These are phyloP conservation scores for Bathelium albidoporum DNA, from an alignment of 495 filamentous ascomycete species.

Conservation along the genomic window DNA sequence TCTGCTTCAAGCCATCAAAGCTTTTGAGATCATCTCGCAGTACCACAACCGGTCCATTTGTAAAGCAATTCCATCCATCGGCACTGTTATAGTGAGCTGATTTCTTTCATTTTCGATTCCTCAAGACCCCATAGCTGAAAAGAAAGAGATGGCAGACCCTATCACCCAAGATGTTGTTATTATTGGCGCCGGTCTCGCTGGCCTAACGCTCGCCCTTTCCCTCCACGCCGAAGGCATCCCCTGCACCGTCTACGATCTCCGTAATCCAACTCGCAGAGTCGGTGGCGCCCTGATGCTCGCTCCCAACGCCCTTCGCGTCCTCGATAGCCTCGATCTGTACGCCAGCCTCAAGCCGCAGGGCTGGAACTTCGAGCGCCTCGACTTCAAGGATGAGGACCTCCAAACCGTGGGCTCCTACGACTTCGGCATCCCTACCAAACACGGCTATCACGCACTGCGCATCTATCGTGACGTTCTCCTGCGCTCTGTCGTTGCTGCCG, in stretches of 20 bases:
- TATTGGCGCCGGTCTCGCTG: constrained; percentile 22
- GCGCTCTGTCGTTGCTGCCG: constrained; percentile 26
- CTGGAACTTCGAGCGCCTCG: constrained; percentile 33
- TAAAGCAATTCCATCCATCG: too few species aligned
- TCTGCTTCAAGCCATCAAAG: too few species aligned
- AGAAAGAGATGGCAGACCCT: not conserved
- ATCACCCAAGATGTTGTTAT: constrained; percentile 9
- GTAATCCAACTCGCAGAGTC: constrained; percentile 27
- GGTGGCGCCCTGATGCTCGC: constrained; percentile 45
- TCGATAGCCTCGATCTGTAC: constrained; percentile 40
- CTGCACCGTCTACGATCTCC: constrained; percentile 38
- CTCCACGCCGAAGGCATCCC: constrained; percentile 33
- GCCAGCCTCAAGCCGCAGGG: constrained; percentile 23
- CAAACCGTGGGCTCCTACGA: constrained; percentile 35
- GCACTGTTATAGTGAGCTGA: too few species aligned
- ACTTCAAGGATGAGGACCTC: constrained; percentile 33
- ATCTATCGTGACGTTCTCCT: constrained; percentile 41
- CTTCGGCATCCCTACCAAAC: constrained; percentile 34
- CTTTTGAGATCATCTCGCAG: too few species aligned
- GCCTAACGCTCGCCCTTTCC: constrained; percentile 37
- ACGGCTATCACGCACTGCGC: constrained; percentile 38
- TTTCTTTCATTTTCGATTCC: not conserved
- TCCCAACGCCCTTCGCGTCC: constrained; percentile 40
- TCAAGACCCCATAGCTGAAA: not conserved
- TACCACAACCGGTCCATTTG: too few species aligned